phyloP scores from a whole-genome alignment of 305 asterid species.

The Fraxinus platypoda region DNA sequence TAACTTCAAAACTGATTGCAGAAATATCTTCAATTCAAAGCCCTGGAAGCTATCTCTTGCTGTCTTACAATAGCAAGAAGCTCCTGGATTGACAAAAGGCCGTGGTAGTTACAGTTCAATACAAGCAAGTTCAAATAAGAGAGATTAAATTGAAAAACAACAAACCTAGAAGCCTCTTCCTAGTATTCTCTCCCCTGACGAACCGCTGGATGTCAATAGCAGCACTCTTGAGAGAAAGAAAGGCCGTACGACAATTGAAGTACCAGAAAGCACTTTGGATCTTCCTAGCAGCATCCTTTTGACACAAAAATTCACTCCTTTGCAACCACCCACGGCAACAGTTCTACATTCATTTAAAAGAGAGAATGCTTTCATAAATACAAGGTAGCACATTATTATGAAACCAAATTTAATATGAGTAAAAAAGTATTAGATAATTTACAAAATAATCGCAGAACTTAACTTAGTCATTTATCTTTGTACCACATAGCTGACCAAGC shows the following conservation, averaged over 20 bases:
- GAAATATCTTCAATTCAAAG: constrained; percentile 44
- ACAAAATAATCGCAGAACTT: not conserved
- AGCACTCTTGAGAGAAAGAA: constrained; percentile 45
- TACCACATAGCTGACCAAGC: not conserved
- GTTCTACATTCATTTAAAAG: constrained; percentile 41
- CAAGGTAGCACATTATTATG: constrained; percentile 6
- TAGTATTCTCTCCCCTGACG: constrained; percentile 63
- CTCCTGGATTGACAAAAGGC: constrained; percentile 42
- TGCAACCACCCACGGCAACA: constrained; percentile 59
- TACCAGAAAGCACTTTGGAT: constrained; percentile 61
- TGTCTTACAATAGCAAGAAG: constrained; percentile 33
- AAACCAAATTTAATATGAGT: not conserved
- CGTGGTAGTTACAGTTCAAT: constrained; percentile 9
- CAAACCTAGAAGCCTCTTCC: constrained; percentile 73
- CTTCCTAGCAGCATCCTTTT: constrained; percentile 52
- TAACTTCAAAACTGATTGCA: constrained; percentile 60
- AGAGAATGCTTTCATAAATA: constrained; percentile 1
- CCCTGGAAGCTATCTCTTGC: constrained; percentile 27
- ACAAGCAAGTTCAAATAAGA: constrained; percentile 3
- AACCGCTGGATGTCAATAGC: constrained; percentile 63
- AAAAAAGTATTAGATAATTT: not conserved
- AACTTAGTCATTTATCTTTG: not conserved
- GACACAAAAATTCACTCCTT: constrained; percentile 51
- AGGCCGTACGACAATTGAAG: constrained; percentile 46
- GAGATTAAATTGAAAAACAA: constrained; percentile 6